These are phyloP conservation scores for Whalleya microplaca DNA, from an alignment of 2,329 filamentous ascomycete genomes.

Conservation along the genomic window DNA sequence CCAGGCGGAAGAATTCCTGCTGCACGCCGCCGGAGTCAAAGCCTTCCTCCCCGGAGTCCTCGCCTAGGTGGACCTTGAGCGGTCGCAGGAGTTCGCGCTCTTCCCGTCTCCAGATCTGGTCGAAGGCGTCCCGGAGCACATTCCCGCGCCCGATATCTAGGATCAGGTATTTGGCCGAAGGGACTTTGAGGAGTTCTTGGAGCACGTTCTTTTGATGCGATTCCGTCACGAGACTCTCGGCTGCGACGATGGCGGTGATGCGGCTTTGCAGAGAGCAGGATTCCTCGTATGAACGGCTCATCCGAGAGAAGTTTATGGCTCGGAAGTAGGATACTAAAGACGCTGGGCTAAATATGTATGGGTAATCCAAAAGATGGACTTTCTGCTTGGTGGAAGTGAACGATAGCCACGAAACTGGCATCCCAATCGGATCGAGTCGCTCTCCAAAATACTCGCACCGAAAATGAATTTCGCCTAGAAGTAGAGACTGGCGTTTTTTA, in stretches of 20 bases:
- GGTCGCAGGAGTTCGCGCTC: conserved; percentile 81
- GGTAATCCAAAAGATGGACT: conserved; percentile 77
- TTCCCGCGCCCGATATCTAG: conserved; percentile 69
- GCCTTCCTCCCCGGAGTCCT: conserved; percentile 82
- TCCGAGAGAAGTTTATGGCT: conserved; percentile 82
- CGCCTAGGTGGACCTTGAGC: conserved; percentile 84
- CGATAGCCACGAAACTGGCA: conserved; percentile 73
- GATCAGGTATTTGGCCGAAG: conserved; percentile 72
- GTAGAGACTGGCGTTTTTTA: conserved; percentile 63
- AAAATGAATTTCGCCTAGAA: conserved; percentile 71
- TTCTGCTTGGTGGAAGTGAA: conserved; percentile 64
- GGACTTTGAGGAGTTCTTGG: conserved; percentile 65
- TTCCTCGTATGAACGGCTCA: conserved; percentile 79
- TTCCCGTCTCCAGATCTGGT: conserved; percentile 89
- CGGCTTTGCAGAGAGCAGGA: conserved; percentile 61
- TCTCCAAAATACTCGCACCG: conserved; percentile 76
- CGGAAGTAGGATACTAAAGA: conserved; percentile 83
- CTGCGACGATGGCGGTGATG: conserved; percentile 59
- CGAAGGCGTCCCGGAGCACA: conserved; percentile 74
- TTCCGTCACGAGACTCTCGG: conserved; percentile 59
- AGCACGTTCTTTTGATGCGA: conserved; percentile 64
- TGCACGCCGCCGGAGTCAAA: conserved; percentile 94
- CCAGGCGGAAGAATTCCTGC: conserved; percentile 91
- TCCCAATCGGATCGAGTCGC: conserved; percentile 72
- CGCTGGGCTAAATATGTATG: conserved; percentile 76